phyloP scores from a whole-genome alignment of 164 flowering plant genomes.

The Amborella trichopoda region DNA sequence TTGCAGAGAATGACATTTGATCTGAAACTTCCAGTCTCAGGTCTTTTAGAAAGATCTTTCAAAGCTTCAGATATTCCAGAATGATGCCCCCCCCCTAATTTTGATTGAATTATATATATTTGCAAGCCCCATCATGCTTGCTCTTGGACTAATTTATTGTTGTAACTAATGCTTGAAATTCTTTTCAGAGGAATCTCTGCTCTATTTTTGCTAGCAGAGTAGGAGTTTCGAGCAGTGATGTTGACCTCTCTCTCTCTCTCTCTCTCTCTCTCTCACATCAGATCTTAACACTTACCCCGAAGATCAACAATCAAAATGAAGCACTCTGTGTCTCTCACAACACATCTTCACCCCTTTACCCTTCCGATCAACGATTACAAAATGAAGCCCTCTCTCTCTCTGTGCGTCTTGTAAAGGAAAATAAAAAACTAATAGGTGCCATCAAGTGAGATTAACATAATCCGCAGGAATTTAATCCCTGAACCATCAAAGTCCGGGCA shows the following conservation, averaged over 20 bases:
- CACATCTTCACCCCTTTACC: not conserved
- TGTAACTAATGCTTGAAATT: not conserved
- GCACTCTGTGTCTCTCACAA: not conserved
- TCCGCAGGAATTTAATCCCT: no score
- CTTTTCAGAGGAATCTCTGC: not conserved
- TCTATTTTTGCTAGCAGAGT: not conserved
- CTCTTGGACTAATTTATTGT: not conserved
- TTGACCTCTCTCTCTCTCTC: not conserved
- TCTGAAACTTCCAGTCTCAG: constrained; percentile 41
- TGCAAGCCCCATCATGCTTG: not conserved
- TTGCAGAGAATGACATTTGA: constrained; percentile 53
- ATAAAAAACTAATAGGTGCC: no score
- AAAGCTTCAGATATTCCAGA: constrained; percentile 24
- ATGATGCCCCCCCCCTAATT: not conserved
- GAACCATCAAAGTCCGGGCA: no score
- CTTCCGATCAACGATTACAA: not conserved
- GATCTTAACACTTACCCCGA: not conserved
- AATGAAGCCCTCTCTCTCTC: no score
- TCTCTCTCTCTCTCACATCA: not conserved
- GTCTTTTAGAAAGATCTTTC: constrained; percentile 42
- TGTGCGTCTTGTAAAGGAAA: no score
- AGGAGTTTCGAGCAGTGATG: no score
- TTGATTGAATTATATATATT: not conserved
- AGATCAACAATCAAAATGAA: not conserved
- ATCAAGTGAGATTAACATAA: no score